These are phyloP conservation scores for Delonix regia DNA, from an alignment of 306 rosid species.

Conservation along the genomic window DNA sequence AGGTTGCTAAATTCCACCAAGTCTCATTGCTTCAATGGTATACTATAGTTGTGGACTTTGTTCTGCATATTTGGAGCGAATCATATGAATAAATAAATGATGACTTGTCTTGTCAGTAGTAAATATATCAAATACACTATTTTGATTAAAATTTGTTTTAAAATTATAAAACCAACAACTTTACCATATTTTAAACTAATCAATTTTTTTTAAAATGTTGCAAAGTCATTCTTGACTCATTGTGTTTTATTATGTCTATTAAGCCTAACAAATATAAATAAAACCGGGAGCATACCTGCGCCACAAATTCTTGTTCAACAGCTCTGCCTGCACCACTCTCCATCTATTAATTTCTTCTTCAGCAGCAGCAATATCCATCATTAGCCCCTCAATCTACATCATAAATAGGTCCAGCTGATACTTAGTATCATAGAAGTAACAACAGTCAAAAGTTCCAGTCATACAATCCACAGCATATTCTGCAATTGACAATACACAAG, in stretches of 20 bases:
- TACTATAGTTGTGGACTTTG: too few relatives aligned
- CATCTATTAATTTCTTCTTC: conserved; percentile 98
- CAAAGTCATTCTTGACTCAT: too few relatives aligned
- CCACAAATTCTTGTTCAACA: conserved; percentile 82
- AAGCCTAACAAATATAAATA: not conserved
- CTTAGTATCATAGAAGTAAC: conserved; percentile 6
- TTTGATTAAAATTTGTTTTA: too few relatives aligned
- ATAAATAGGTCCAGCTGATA: conserved; percentile 32
- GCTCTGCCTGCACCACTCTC: conserved; percentile 94
- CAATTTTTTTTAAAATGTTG: too few relatives aligned
- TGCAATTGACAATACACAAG: not conserved
- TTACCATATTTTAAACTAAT: too few relatives aligned
- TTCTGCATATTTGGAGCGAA: too few relatives aligned
- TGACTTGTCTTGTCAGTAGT: too few relatives aligned
- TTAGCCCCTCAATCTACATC: conserved; percentile 87
- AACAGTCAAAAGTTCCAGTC: conserved; percentile 25
- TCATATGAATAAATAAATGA: too few relatives aligned
- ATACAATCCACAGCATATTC: conserved; percentile 15
- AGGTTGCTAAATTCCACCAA: too few relatives aligned
- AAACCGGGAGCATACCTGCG: conserved; percentile 61
- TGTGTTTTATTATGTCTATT: not conserved
- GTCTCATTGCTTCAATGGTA: too few relatives aligned
- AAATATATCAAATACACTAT: too few relatives aligned
- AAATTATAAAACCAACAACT: too few relatives aligned
- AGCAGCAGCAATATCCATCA: conserved; percentile 94